These are phyloP conservation scores for Theileria sp. DNA, from an alignment of 169 alveolate genomes.

Conservation along the genomic window DNA sequence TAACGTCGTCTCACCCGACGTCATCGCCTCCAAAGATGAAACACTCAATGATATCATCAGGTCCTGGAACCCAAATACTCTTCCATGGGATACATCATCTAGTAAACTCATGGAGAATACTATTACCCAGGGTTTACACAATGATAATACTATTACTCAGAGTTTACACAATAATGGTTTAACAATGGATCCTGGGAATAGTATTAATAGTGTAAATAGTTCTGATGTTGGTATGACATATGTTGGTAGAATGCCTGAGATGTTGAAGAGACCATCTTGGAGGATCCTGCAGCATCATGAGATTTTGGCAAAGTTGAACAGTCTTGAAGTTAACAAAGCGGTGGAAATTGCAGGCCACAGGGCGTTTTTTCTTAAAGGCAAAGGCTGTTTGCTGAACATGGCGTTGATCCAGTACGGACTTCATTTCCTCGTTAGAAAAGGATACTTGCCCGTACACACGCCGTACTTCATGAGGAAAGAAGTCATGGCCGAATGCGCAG, in stretches of 20 bases:
- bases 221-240: too few relatives aligned
- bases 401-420: constrained; percentile 95
- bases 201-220: too few relatives aligned
- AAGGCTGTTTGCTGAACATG: constrained; percentile 92
- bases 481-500: constrained; percentile 95
- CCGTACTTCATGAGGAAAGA: constrained; percentile 95
- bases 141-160: too few relatives aligned
- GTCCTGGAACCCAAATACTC: constrained; percentile 89
- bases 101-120: not conserved
- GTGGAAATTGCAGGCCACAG: constrained; percentile 96
- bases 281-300: constrained; percentile 89
- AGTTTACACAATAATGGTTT: too few relatives aligned
- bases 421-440: constrained; percentile 85
- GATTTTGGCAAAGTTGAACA: constrained; percentile 87
- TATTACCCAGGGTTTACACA: too few relatives aligned
- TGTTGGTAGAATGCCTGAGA: constrained; percentile 6
- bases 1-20: constrained; percentile 88
- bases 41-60: constrained; percentile 86
- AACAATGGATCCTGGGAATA: too few relatives aligned
- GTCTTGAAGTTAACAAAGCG: constrained; percentile 90
- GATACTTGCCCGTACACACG: constrained; percentile 96
- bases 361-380: constrained; percentile 94
- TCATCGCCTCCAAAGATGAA: constrained; percentile 91
- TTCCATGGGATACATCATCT: constrained; percentile 71
- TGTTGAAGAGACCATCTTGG: constrained; percentile 43